Percentiles rank a stretch among this genome's conserved stretches.
Evolutionary conservation across 495 filamentous ascomycete genomes (phyloP).

Genomic region (Penicillium longicatenatum): DNA sequence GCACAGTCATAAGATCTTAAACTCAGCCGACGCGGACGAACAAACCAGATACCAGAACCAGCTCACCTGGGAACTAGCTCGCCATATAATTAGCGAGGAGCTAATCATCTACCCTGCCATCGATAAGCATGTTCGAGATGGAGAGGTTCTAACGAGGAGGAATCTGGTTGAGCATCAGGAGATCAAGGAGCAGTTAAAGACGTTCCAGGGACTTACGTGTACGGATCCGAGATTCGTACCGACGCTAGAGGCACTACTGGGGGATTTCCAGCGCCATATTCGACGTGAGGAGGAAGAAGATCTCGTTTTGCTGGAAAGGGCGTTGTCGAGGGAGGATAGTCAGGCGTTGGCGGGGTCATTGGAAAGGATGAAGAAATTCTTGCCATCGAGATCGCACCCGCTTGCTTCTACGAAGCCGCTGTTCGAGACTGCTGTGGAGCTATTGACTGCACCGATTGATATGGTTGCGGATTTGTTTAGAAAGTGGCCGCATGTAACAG

Average conservation of each 20-base stretch:
- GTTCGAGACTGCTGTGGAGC: slow-evolving; percentile 28
- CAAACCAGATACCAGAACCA: slow-evolving; percentile 60
- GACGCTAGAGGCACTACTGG: slow-evolving; percentile 52
- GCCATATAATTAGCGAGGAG: slow-evolving; percentile 63
- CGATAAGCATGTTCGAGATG: slow-evolving; percentile 56
- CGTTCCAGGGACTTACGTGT: slow-evolving; percentile 55
- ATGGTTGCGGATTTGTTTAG: slow-evolving; percentile 30
- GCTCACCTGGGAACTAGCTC: slow-evolving; percentile 68
- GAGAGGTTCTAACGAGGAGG: slow-evolving; percentile 50
- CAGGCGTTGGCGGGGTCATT: slow-evolving; percentile 51
- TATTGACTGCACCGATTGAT: slow-evolving; percentile 33
- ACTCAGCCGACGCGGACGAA: slow-evolving; percentile 47
- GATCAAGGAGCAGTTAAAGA: slow-evolving; percentile 59
- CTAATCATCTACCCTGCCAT: slow-evolving; percentile 67
- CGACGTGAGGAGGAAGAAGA: slow-evolving; percentile 59
- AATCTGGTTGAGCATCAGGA: slow-evolving; percentile 59
- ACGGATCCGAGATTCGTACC: slow-evolving; percentile 49
- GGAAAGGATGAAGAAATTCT: slow-evolving; percentile 58
- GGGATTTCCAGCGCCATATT: slow-evolving; percentile 54
- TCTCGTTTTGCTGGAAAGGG: slow-evolving; percentile 53
- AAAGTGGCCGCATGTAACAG: slow-evolving; percentile 29
- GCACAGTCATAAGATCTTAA: slow-evolving; percentile 57
- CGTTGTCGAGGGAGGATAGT: slow-evolving; percentile 39
- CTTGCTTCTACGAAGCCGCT: slow-evolving; percentile 26
- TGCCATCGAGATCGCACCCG: slow-evolving; percentile 58